Evolutionary conservation across 495 filamentous ascomycete species (phyloP).

Genomic region (Neurospora sp.): DNA sequence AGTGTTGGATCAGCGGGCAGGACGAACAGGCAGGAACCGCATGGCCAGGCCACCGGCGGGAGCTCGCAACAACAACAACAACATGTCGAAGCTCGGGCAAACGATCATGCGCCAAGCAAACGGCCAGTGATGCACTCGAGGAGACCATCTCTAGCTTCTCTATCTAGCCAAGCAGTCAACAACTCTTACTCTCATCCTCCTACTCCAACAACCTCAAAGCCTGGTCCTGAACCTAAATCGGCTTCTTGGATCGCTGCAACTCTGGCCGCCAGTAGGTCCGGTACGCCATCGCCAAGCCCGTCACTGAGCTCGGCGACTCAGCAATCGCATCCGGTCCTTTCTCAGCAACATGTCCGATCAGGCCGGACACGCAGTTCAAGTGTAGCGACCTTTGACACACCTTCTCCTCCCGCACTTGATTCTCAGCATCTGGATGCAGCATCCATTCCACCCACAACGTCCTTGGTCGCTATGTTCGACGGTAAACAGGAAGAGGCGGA

Average conservation of each 20-base stretch:
- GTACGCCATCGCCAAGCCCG: conserved; percentile 17
- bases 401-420: conserved; percentile 12
- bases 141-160: background rate
- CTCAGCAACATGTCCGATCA: conserved; percentile 7
- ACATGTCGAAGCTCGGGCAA: background rate
- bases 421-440: conserved; percentile 37
- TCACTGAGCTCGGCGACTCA: conserved; percentile 10
- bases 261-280: conserved; percentile 44
- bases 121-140: background rate
- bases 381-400: conserved; percentile 8
- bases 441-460: conserved; percentile 45
- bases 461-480: conserved; percentile 56
- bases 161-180: background rate
- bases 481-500: conserved; percentile 18
- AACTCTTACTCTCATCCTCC: conserved; percentile 3
- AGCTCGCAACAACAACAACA: background rate
- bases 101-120: background rate
- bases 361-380: conserved; percentile 16
- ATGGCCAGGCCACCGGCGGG: background rate
- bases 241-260: conserved; percentile 47
- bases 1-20: background rate
- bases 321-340: conserved; percentile 11
- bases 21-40: background rate
- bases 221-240: conserved; percentile 22
- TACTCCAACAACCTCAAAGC: background rate